Evolutionary conservation across 208 protist genomes (phyloP), one percentile per base, ranked within the genome.

Genomic region (Tetramitus jugosus): DNA sequence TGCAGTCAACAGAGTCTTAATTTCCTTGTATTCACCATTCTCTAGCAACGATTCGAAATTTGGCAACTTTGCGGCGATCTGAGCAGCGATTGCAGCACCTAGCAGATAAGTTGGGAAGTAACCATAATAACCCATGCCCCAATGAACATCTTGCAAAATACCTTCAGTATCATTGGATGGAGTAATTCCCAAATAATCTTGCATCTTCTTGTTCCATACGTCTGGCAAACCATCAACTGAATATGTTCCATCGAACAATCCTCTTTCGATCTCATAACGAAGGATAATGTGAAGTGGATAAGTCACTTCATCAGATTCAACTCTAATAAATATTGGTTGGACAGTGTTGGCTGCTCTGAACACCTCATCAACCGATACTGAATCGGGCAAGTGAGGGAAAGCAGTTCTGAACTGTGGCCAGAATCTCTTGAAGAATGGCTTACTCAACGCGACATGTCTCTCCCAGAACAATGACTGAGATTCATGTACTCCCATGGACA

Each of bases 261-360:
- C 88, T 40, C 86, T 84, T 83, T 95, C 91, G 40, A 95, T 91
- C 60, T 93, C 90, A 83, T 89, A 94, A 49, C 92, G 85, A 60
- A 95, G 77, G 64, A 94, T 91, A 60, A 95, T 83, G 74, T 95
- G 92, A 53, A 94, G 68, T 6, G 88, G 86, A 85, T 95, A 95
- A 79, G 87, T 91, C 20, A 94, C 81, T 85, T 95, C 92, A 56
- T 95, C 92, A 0, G 91, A 86, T 43, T 89, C 76, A 42, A 94
- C 82, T 60, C 92, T 90, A 53, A 94, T 94, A 53, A 87, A 40
- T 31, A 93, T 90, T 0, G 35, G 39, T 88, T 53, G n/a, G 17
- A 67, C 23, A 29, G 23, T 23, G 33, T 62, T 62, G 3, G 14
- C 60, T 2, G 39, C 40, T 68, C n/a, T 43, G 31, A 46, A 68